Evolutionary conservation across 176 grass and related monocot genomes (phyloP), one percentile per base, ranked within the genome.

Genomic region (Aegilops umbellulata): DNA sequence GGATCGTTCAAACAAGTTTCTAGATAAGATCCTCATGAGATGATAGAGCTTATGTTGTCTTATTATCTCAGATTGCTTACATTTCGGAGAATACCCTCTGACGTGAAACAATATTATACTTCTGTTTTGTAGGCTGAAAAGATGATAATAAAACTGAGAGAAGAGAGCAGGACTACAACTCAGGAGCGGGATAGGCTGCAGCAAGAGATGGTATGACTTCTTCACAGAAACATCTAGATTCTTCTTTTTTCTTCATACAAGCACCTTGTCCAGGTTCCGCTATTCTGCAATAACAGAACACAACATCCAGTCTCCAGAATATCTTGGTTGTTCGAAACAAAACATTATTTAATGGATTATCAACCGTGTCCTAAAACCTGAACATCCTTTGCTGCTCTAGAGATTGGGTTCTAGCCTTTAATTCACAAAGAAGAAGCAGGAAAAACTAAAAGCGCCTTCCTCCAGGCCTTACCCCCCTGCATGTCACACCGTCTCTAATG

Each of bases 161-260:
- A 93, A 85, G 95, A 93, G 85, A 93, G 92, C 58, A 88, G 86
- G 67, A 53, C 61, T 69, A 92, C 87, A 42, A 86, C 74, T 49
- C 90, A 93, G 80, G 97, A 93, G 87, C 86, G 94, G 51, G 83
- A 99, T 36, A 93, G 71, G 60, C 80, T 97, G 83, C 92, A 97
- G 64, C 85, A 93, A 77, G 97, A 99, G 85, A 97, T 87, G 89
- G 97, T 99, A 38, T 85, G 83, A 80, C 72, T 86, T 79, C 12
- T 76, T 41, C 36, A 75, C 65, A 67, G 25, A 39, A 53, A 29
- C 51, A 38, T 63, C 26, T 78, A 62, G 46, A 67, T 83, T 0
- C 39, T 65, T 74, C 38, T 30, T 51, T 74, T 51, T 74, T 29
- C 41, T 47, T 74, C 42, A 30, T 75, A 30, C 5, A 15, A 5